Base-by-base conservation (phyloP, 805 yeast species). In the Lachancea mirantina region DNA sequence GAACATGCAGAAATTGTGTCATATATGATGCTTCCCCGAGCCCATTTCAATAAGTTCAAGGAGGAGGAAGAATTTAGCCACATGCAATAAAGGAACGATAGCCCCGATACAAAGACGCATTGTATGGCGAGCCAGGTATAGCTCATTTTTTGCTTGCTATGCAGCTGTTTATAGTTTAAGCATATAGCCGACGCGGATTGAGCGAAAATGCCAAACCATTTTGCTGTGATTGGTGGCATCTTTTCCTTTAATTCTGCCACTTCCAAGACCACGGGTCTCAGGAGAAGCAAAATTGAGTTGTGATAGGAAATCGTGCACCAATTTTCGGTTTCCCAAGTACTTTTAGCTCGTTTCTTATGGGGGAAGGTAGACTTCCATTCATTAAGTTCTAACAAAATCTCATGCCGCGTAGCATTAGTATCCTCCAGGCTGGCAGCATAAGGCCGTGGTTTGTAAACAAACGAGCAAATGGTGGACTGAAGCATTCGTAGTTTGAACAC, bases 241-340 rank as follows among this genome's bases (percentile, higher is more conserved):
- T 39, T 34, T 19, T 38, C 34, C 27, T 45, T 42, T 19, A 29
- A 14, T 20, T 25, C 37, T 14, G 33, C 23, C 1, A 49, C 46
- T 26, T 57, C 53, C 8, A 57, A 27, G 5, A 54, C 44, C 10
- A 50, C 50, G 1, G 63, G 64, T 18, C 63, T 34, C 11, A 58
- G 34, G 9, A 60, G 39, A 8, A 58, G 34, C 1, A 55, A 26
- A 33, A 60, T 38, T 4, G 63, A 55, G 35, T 59, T 57, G 38
- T 59, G 61, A 27, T 60, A 60, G 2, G 62, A 52, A 3, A 60
- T 52, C 7, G 45, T 35, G 8, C 53, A 52, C 62, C 65, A 58
- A 24, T 55, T 49, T 10, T 45, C 40, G 1, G 61, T 49, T 30
- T 59, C 61, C 41, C 55, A 58, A 1, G 50, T 46, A 1, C 60